Evolutionary conservation across 768 basidiomycete species (phyloP).

Genomic region (Boletus tomentosulus): DNA sequence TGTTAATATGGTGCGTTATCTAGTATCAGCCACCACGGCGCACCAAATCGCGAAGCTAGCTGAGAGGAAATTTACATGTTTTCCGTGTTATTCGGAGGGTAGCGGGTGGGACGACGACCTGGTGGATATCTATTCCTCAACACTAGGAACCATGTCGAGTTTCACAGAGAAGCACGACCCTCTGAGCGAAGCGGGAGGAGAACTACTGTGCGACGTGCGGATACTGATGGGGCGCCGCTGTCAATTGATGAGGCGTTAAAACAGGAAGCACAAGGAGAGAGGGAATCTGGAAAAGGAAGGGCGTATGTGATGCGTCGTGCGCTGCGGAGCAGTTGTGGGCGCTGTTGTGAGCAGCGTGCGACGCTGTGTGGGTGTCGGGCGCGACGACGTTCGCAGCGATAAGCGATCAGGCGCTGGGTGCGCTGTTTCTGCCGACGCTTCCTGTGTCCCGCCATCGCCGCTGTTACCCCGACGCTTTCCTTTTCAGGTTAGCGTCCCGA

Average conservation of each 20-base stretch:
- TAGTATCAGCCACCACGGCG: no score
- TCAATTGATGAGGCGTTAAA: neutral
- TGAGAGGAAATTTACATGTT: neutral
- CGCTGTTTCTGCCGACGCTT: constrained; percentile 16
- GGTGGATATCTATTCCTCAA: neutral
- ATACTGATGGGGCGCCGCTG: neutral
- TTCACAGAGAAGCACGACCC: neutral
- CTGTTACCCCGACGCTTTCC: constrained; percentile 20
- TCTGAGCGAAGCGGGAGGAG: neutral
- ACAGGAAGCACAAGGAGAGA: neutral
- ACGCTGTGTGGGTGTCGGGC: constrained; percentile 6
- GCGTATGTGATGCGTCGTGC: neutral
- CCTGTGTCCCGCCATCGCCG: constrained; percentile 19
- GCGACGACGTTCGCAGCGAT: constrained; percentile 11
- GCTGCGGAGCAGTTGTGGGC: neutral
- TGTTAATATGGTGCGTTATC: no score
- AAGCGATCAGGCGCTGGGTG: constrained; percentile 10
- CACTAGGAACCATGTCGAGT: neutral
- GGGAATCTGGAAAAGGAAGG: constrained; percentile 7
- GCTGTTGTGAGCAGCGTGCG: constrained; percentile 12
- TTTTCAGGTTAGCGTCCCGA: constrained; percentile 15
- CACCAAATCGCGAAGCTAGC: no score
- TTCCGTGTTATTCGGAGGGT: neutral
- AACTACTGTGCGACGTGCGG: neutral
- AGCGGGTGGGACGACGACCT: no score